Evolutionary conservation across 768 basidiomycete genomes (phyloP).

Genomic region (Leccinum arenicola): DNA sequence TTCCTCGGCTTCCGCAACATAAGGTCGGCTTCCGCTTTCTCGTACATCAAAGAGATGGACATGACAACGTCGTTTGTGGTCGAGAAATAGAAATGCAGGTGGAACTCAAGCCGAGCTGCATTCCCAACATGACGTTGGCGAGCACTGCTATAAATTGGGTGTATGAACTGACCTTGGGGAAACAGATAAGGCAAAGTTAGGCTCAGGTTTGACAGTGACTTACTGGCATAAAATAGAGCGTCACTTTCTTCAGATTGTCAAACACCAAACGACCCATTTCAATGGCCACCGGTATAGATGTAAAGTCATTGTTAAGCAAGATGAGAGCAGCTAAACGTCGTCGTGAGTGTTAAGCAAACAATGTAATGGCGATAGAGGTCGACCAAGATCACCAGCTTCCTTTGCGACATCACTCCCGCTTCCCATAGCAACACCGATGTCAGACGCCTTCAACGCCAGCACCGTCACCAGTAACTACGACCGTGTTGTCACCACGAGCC

Average conservation of each 20-base stretch:
- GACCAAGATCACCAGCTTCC: slow-evolving; percentile 42
- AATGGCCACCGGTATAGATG: slow-evolving; percentile 56
- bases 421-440: slow-evolving; percentile 56
- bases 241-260: slow-evolving; percentile 56
- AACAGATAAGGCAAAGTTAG: not conserved
- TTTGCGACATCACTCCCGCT: slow-evolving; percentile 51
- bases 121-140: slow-evolving; percentile 54
- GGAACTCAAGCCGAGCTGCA: slow-evolving; percentile 55
- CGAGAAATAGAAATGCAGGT: slow-evolving; percentile 55
- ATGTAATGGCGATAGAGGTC: not conserved
- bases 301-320: slow-evolving; percentile 56
- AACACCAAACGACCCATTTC: slow-evolving; percentile 58
- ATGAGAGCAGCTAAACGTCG: slow-evolving; percentile 40
- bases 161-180: slow-evolving; percentile 48
- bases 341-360: not conserved
- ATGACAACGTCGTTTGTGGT: slow-evolving; percentile 52
- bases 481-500: slow-evolving; percentile 43
- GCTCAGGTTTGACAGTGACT: slow-evolving; percentile 1
- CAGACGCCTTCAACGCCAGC: slow-evolving; percentile 50
- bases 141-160: slow-evolving; percentile 58
- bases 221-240: slow-evolving; percentile 43
- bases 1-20: slow-evolving; percentile 49
- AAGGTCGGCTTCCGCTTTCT: slow-evolving; percentile 50
- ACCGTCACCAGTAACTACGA: slow-evolving; percentile 58
- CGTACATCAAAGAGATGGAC: slow-evolving; percentile 49